Evolutionary conservation across 1,284 basidiomycete genomes (phyloP), one percentile per base, ranked within the genome.

Genomic region (Anthracocystis walkeri): DNA sequence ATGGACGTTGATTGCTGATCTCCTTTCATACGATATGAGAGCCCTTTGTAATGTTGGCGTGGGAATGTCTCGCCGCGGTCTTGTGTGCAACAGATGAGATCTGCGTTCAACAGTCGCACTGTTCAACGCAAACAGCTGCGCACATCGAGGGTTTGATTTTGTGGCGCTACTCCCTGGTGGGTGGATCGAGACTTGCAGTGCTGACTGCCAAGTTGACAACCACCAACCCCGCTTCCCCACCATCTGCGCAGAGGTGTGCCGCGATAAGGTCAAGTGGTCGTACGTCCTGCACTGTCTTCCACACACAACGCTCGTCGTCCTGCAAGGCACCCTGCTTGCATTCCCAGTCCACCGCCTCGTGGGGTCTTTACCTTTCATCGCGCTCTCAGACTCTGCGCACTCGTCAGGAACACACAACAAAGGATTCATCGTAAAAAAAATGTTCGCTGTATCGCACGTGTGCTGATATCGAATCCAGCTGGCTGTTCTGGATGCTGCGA

Each of bases 401-500:
- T 20, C 41, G 33, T 12, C 33, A 33, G 33, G 7, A 33, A 33
- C 41, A 44, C 42, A 44, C 16, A n/a, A 44, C 21, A n/a, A 44
- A 44, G 20, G 35, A 14, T 16, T 38, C 35, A 21, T 44, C 42
- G 42, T 44, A 23, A 2, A 44, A n/a, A 21, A 4, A 23, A 23
- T 31, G 49, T 38, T 53, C n/a, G 21, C 23, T 53, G 5, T 53
- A 40, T 41, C 35, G 51, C 51, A 41, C 35, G 51, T 53, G 16
- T 41, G 27, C 48, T 33, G 41, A 7, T 20, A 20, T 42, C 41
- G 41, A 42, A 21, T 42, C 20, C 20, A 20, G 41, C 41, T 21
- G 3, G 18, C 40, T 20, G 7, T 42, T 23, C 16, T 4, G 18
- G 35, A 14, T 16, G 35, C 35, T 38, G 35, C 35, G 31, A 2